These are phyloP conservation scores for Diaporthe citri DNA, from an alignment of 2,329 filamentous ascomycete species.

Conservation along the genomic window DNA sequence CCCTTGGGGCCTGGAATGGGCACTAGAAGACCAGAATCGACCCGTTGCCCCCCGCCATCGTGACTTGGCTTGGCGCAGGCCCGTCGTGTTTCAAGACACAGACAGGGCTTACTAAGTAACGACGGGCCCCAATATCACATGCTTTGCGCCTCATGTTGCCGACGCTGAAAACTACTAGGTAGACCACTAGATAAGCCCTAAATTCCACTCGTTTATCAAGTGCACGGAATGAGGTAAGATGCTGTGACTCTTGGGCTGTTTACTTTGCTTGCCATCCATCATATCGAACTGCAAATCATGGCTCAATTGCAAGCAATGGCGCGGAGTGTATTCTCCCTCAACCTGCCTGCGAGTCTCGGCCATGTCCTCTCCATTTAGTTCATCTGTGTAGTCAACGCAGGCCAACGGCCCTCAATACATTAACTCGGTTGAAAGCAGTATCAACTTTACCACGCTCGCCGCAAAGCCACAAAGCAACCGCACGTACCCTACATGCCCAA, in stretches of 20 bases:
- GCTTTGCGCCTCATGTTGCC: background rate
- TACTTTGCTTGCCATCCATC: background rate
- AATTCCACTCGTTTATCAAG: background rate
- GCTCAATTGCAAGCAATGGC: background rate
- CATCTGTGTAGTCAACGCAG: background rate
- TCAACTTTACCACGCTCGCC: background rate
- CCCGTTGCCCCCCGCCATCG: conserved; percentile 6
- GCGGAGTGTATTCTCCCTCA: background rate
- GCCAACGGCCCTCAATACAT: conserved; percentile 17
- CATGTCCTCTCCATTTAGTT: background rate
- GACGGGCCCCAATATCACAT: conserved; percentile 10
- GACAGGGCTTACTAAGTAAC: background rate
- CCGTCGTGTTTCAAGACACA: background rate
- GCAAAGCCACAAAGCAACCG: conserved; percentile 13
- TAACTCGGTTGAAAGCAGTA: conserved; percentile 2
- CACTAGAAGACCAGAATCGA: conserved; percentile 11
- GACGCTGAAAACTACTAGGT: background rate
- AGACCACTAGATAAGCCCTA: background rate
- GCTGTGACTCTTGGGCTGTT: background rate
- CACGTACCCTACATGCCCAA: conserved; percentile 14
- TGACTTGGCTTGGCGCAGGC: conserved; percentile 13
- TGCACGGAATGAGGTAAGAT: background rate
- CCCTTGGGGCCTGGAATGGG: conserved; percentile 1
- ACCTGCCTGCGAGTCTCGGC: background rate
- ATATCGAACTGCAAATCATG: background rate